Conservation (phyloP, 192 early-diverging fungal species). For the Fimicolochytrium jonesii region DNA sequence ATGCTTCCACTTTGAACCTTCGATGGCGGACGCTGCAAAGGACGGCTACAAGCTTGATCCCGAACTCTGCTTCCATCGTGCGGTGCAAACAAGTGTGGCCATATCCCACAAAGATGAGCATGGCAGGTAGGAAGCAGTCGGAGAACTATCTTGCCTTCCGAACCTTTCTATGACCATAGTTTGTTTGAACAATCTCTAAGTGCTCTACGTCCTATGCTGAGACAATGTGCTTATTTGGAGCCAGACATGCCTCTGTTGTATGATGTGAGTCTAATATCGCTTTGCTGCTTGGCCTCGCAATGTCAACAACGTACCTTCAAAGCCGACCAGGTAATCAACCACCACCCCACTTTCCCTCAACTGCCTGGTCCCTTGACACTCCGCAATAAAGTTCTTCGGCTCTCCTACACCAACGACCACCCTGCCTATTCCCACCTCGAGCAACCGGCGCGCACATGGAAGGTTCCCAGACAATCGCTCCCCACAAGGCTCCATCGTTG, state of each 20-base stretch:
- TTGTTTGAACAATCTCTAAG: too few relatives aligned
- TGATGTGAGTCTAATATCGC: neutral
- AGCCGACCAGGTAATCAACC: constrained; percentile 66
- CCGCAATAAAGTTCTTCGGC: constrained; percentile 77
- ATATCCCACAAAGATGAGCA: too few relatives aligned
- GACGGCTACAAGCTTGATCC: too few relatives aligned
- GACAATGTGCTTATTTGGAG: constrained; percentile 64
- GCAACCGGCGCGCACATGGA: constrained; percentile 72
- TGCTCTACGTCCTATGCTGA: too few relatives aligned
- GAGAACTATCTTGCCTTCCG: too few relatives aligned
- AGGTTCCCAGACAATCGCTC: constrained; percentile 63
- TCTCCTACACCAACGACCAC: constrained; percentile 89
- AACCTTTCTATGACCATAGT: too few relatives aligned
- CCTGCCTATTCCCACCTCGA: constrained; percentile 58
- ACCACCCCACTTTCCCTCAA: constrained; percentile 68
- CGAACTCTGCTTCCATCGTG: too few relatives aligned
- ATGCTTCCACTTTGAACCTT: too few relatives aligned
- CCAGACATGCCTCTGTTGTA: constrained; percentile 57
- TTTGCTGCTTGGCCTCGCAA: neutral
- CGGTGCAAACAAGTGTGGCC: too few relatives aligned
- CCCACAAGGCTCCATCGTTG: constrained; percentile 97
- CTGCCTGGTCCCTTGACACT: constrained; percentile 66
- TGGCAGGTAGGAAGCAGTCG: too few relatives aligned
- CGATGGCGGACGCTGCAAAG: too few relatives aligned
- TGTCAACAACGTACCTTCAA: constrained; percentile 41